These are phyloP conservation scores for Graphiopsis chlorocephala DNA, from an alignment of 2,329 filamentous ascomycete species.

Conservation along the genomic window DNA sequence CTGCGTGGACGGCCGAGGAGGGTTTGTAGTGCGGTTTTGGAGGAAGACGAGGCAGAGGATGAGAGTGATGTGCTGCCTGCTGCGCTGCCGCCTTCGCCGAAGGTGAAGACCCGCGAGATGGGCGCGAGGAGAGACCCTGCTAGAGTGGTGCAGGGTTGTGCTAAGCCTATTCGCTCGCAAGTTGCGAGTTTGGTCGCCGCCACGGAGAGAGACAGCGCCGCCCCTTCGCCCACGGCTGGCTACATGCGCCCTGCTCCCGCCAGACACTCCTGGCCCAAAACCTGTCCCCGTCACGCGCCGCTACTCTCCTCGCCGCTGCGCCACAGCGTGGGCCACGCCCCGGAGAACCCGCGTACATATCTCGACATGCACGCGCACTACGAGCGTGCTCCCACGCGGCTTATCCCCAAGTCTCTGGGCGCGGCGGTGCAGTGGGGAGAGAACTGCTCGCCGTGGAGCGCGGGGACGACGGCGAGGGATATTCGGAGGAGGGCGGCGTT, in stretches of 20 bases:
- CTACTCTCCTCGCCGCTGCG: background rate
- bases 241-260: background rate
- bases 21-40: background rate
- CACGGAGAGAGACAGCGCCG: background rate
- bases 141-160: background rate
- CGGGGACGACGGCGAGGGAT: background rate
- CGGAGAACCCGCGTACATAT: background rate
- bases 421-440: background rate
- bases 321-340: background rate
- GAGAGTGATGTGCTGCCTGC: background rate
- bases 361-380: background rate
- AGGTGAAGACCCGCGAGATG: background rate
- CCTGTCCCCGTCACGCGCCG: background rate
- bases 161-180: background rate
- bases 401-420: background rate
- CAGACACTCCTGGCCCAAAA: background rate
- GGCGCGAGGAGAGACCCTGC: background rate
- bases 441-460: background rate
- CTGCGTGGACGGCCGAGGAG: background rate
- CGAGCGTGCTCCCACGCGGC: background rate
- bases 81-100: background rate
- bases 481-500: background rate
- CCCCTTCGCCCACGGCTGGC: background rate
- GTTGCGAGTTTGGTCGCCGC: background rate
- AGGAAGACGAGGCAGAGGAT: background rate